Evolutionary conservation across 305 asterid species (phyloP).

Genomic region (Nicotiana rustica): DNA sequence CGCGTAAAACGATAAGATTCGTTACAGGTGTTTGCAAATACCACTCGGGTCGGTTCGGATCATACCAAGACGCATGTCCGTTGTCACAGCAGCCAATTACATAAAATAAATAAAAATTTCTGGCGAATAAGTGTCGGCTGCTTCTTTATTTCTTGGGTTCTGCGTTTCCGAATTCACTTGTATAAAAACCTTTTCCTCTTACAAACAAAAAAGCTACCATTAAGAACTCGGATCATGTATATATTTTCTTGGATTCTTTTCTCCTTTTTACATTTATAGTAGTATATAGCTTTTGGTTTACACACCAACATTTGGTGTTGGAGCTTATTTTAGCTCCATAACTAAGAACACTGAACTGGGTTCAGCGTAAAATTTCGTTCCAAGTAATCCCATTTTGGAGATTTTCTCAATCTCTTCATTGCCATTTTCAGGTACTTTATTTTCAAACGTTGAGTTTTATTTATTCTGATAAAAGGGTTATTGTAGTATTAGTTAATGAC

Average conservation of each 20-base stretch:
- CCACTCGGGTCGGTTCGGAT: slow-evolving; percentile 38
- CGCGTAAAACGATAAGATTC: slow-evolving; percentile 51
- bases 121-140: slow-evolving; percentile 58
- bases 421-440: slow-evolving; percentile 30
- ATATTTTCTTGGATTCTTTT: neutral
- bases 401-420: slow-evolving; percentile 33
- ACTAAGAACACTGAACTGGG: slow-evolving; percentile 34
- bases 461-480: neutral
- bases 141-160: slow-evolving; percentile 42
- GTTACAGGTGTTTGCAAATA: neutral
- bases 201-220: neutral
- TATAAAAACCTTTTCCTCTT: slow-evolving; percentile 7
- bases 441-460: neutral
- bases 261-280: neutral
- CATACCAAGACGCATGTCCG: neutral
- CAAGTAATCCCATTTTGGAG: slow-evolving; percentile 26
- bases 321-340: slow-evolving; percentile 37
- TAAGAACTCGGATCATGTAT: neutral
- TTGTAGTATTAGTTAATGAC: neutral
- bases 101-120: neutral
- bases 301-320: slow-evolving; percentile 19
- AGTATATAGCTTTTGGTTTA: neutral
- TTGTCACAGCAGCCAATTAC: neutral
- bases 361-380: neutral
- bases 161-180: neutral